Evolutionary conservation across 2,329 filamentous ascomycete species (phyloP).

Genomic region (Neofusicoccum parvum): DNA sequence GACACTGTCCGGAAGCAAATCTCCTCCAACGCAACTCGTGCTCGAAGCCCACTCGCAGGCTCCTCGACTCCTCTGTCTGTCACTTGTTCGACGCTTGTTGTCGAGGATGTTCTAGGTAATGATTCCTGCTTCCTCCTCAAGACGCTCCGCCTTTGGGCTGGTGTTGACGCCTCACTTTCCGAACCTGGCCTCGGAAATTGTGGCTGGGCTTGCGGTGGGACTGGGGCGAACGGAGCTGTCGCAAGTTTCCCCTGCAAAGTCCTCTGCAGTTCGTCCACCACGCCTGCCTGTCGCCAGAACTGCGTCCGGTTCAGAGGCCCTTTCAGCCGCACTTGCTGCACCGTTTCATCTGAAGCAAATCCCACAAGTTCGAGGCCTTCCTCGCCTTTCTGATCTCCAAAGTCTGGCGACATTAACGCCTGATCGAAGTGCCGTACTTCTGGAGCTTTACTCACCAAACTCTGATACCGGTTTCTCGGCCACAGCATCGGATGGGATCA

Average conservation of each 20-base stretch:
- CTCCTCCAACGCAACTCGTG: constrained; percentile 35
- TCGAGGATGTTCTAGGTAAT: constrained; percentile 2
- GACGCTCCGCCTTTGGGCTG: constrained; percentile 26
- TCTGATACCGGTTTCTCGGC: constrained; percentile 20
- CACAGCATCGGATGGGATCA: constrained; percentile 45
- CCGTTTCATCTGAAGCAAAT: constrained; percentile 42
- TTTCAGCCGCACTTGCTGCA: constrained; percentile 42
- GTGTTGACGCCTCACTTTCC: constrained; percentile 6
- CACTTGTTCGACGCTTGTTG: constrained; percentile 29
- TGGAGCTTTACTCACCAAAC: neutral
- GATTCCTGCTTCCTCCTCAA: constrained; percentile 29
- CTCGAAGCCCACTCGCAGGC: constrained; percentile 19
- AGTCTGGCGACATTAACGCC: neutral
- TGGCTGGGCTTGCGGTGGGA: neutral
- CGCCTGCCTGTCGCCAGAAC: constrained; percentile 47
- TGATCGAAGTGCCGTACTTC: neutral
- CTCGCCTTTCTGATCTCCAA: neutral
- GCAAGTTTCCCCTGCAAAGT: constrained; percentile 35
- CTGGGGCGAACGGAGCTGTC: constrained; percentile 6
- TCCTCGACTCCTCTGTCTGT: constrained; percentile 26
- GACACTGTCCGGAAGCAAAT: constrained; percentile 37
- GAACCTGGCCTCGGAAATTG: constrained; percentile 9
- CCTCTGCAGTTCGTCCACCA: constrained; percentile 44
- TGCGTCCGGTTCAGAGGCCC: constrained; percentile 44
- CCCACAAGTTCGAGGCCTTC: constrained; percentile 41